Evolutionary conservation across 371 early-diverging fungal species (phyloP).

Genomic region (Rhizopus arrhizus): DNA sequence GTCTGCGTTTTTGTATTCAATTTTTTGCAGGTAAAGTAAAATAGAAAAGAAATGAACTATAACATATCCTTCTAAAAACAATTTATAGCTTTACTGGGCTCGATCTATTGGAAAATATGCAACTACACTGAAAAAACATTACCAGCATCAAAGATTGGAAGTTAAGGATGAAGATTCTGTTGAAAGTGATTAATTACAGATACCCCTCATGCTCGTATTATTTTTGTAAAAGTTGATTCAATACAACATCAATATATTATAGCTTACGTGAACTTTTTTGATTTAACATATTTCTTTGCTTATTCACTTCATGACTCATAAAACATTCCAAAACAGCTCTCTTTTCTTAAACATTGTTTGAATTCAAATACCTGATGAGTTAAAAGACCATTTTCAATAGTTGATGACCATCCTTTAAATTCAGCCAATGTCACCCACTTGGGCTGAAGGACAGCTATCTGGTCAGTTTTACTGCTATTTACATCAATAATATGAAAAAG

Average conservation of each 20-base stretch:
- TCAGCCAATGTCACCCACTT: slow-evolving; percentile 38
- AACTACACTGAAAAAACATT: slow-evolving; percentile 19
- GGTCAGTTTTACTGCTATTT: slow-evolving; percentile 66
- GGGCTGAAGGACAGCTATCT: slow-evolving; percentile 63
- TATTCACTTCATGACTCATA: not conserved
- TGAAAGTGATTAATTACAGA: slow-evolving; percentile 11
- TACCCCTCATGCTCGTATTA: not conserved
- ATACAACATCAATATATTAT: too few species aligned
- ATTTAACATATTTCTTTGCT: not conserved
- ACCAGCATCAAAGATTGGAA: slow-evolving; percentile 22
- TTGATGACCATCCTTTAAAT: slow-evolving; percentile 32
- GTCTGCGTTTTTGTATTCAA: slow-evolving; percentile 35
- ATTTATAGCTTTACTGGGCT: slow-evolving; percentile 26
- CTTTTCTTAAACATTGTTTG: slow-evolving; percentile 50
- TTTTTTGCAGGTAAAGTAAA: slow-evolving; percentile 37
- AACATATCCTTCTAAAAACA: not conserved
- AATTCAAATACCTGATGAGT: slow-evolving; percentile 56
- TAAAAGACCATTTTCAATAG: slow-evolving; percentile 68
- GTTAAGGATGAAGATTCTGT: slow-evolving; percentile 22
- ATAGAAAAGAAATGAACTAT: not conserved
- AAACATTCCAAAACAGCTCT: not conserved
- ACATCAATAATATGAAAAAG: slow-evolving; percentile 75
- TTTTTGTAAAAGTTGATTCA: not conserved
- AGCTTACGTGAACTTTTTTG: not conserved
- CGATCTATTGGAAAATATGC: slow-evolving; percentile 31